Base-by-base conservation (phyloP, 345 rosid species). In the Arabis alpina region DNA sequence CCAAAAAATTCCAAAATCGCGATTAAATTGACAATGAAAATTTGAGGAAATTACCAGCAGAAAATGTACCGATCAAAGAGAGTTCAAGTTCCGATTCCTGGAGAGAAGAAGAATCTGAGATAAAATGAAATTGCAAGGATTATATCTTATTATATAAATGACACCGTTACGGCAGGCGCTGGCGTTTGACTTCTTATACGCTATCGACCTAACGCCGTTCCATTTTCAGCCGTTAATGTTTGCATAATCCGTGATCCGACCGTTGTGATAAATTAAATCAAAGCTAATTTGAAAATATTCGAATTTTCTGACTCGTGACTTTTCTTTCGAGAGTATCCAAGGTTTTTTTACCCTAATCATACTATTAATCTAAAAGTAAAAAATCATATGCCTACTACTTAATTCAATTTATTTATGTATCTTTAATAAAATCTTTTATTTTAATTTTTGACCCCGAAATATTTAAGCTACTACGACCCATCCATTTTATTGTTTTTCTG, bases 221-320 rank as follows among this genome's bases (percentile, higher is more conserved):
- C 30, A 0, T 45, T 9, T 62, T 56, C 45, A 75, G 52, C 79
- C 79, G 79, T 75, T 69, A 63, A 54, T 19, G 23, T 54, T 41
- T 68, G 75, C 27, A 9, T 32, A 48, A 62, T 75, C 74, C 79
- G 79, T 75, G 70, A 75, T 75, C 79, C 79, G 74, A 75, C 79
- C 79, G 79, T 75, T 75, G 79, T 23, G 73, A 49, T 55, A 64
- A 75, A 68, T 51, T 70, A 69, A 75, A 54, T 13, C 53, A 69
- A 49, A 49, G 49, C 19, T 8, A 37, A 53, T 45, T 75, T 67
- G 69, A 68, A 75, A 75, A 27, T 10, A 54, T 75, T 75, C 50
- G 69, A 75, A 68, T 56, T 64, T 54, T 54, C 23, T 5, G 10
- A 56, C 6, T 19, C 50, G 25, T n/a, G 24, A 41, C 19, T 57